Evolutionary conservation across 148 eudicot genomes (phyloP).

Genomic region (Cornus controversa): DNA sequence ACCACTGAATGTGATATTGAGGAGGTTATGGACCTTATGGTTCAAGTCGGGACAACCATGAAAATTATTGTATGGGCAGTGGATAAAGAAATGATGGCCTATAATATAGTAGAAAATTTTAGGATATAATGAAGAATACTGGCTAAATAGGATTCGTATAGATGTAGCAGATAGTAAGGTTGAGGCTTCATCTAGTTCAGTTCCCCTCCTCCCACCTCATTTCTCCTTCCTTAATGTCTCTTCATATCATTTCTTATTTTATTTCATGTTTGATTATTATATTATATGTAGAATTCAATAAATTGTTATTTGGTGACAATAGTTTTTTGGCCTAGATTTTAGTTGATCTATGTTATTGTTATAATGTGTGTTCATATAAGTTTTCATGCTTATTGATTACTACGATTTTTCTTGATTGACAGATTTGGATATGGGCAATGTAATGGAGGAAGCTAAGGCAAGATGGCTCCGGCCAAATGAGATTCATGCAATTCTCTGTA

Average conservation of each 20-base stretch:
- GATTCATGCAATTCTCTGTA: slow-evolving; percentile 86
- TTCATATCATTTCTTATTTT: background rate
- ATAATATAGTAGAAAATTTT: background rate
- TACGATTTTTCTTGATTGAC: slow-evolving; percentile 18
- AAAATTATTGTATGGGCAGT: background rate
- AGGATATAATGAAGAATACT: background rate
- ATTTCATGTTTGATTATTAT: background rate
- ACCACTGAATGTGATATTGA: background rate
- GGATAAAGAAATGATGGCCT: background rate
- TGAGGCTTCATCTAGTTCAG: background rate
- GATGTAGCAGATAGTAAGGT: background rate
- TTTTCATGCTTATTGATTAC: slow-evolving; percentile 6
- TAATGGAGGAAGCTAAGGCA: slow-evolving; percentile 69
- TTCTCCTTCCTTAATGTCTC: background rate
- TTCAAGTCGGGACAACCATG: background rate
- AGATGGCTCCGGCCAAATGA: slow-evolving; percentile 97
- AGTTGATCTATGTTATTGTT: background rate
- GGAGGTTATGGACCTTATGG: background rate
- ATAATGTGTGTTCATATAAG: background rate
- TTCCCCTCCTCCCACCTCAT: background rate
- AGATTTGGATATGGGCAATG: slow-evolving; percentile 77
- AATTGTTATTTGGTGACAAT: background rate
- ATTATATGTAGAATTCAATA: background rate
- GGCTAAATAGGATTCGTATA: background rate
- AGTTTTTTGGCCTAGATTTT: background rate